Evolutionary conservation across 202 grass and related monocot genomes (phyloP).

Genomic region (Panicum virgatum): DNA sequence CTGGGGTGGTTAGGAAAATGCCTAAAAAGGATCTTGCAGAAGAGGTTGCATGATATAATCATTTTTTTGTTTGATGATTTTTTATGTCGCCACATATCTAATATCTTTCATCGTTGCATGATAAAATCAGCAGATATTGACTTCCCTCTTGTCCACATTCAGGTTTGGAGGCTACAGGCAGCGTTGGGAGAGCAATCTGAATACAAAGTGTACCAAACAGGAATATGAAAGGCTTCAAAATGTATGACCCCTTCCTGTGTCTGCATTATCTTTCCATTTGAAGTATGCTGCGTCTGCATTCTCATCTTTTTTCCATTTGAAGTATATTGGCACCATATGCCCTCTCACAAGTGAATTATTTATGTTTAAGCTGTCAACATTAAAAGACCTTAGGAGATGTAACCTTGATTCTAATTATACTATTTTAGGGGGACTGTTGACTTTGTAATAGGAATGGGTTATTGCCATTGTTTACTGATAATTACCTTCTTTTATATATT

Average conservation of each 20-base stretch:
- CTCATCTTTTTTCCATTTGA: not conserved
- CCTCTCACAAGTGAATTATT: not conserved
- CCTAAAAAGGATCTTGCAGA: conserved; percentile 95
- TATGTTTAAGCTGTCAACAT: not conserved
- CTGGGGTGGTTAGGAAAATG: conserved; percentile 97
- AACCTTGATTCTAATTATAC: conserved; percentile 1
- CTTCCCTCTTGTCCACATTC: conserved; percentile 18
- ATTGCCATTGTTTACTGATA: not conserved
- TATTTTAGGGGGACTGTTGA: not conserved
- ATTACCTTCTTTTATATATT: not conserved
- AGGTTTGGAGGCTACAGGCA: conserved; percentile 99
- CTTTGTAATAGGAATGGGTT: not conserved
- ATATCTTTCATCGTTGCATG: not conserved
- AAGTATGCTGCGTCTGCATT: conserved; percentile 2
- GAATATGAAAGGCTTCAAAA: conserved; percentile 99
- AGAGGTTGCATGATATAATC: conserved; percentile 57
- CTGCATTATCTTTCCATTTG: conserved; percentile 14
- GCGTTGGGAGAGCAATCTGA: conserved; percentile 96
- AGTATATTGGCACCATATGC: not conserved
- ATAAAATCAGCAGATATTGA: conserved; percentile 22
- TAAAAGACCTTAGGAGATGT: not conserved
- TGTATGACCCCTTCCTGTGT: conserved; percentile 48
- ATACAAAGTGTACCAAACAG: conserved; percentile 90
- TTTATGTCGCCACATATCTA: not conserved
- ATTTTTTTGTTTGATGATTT: conserved; percentile 1